Conservation (phyloP, 768 basidiomycete genomes). For the Pulveroboletus frians region DNA sequence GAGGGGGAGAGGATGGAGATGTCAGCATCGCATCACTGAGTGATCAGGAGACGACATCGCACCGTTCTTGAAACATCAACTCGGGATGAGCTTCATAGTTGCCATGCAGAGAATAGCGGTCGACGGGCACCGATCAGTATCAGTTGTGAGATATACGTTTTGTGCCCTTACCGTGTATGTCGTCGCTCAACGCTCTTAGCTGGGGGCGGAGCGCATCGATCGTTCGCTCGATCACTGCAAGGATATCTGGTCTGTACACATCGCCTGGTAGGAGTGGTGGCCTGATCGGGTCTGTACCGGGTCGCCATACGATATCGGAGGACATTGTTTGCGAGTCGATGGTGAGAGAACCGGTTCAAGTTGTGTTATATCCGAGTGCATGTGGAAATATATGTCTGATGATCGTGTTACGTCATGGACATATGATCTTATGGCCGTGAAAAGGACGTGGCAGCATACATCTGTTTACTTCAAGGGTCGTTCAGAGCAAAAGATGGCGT, state of each 20-base stretch:
- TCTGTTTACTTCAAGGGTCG: too few species aligned
- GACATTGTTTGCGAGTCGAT: conserved; percentile 11
- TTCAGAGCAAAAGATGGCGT: too few species aligned
- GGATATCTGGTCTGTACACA: conserved; percentile 54
- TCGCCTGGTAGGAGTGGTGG: conserved; percentile 26
- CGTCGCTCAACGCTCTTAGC: conserved; percentile 58
- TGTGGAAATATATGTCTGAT: neutral
- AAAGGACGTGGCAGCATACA: too few species aligned
- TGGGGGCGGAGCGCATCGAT: conserved; percentile 52
- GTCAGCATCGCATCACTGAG: neutral
- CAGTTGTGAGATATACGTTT: neutral
- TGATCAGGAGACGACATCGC: conserved; percentile 9
- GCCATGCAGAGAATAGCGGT: neutral
- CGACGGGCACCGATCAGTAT: neutral
- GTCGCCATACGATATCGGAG: conserved; percentile 37
- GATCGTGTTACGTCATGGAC: neutral
- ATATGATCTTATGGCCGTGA: neutral
- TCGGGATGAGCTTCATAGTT: conserved; percentile 60
- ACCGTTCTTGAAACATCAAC: conserved; percentile 64
- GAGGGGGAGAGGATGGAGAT: neutral
- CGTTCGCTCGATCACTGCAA: conserved; percentile 52
- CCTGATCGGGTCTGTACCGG: conserved; percentile 22
- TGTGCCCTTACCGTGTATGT: conserved; percentile 55
- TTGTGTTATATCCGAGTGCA: neutral
- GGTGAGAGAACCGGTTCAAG: too few species aligned